Evolutionary conservation across 148 eudicot species (phyloP), one percentile per base, ranked within the genome.

Genomic region (Camellia granthamiana): DNA sequence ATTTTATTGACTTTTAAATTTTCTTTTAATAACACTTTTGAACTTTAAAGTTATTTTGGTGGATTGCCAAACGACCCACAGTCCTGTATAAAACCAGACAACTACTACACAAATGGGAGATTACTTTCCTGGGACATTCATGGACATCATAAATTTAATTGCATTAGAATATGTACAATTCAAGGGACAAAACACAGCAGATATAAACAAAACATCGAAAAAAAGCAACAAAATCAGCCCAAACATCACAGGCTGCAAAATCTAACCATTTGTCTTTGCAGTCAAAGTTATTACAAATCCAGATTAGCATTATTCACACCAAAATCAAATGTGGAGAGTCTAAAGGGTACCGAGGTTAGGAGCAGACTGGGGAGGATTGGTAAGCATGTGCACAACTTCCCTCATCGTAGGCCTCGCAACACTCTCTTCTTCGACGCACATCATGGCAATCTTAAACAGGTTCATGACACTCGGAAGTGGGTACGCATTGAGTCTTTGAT

Each of bases 391-490:
- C 76, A 90, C 99, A 7, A 93, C 95, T 83, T 93, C 97, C 83
- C 99, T 90, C 99, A 93, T 95, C 0, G 94, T 92, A 5, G 99
- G 99, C 83, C 99, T 80, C 2, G 87, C 84, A 0, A 87, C 69
- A 62, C 94, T 91, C 82, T 93, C 97, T 7, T 95, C 95, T 77
- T 92, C 94, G 0, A 93, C 97, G 52, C 98, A 95, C 86, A 85
- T 56, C 94, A 95, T 92, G 3, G 99, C 94, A 8, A 95, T 92
- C 83, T 91, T 92, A 86, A 95, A 95, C 88, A 95, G 78, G 88
- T 92, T 87, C 13, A 93, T 66, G 10, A 92, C 95, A 21, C 92
- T 76, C 0, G 86, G 9, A 16, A 93, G 76, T 6, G 90, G 85
- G 84, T 95, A 93, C 0, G 83, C 93, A 19, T 58, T 81, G 38